Evolutionary conservation across 1,139 yeast species (phyloP).

Genomic region (Kluyveromyces marxianus): DNA sequence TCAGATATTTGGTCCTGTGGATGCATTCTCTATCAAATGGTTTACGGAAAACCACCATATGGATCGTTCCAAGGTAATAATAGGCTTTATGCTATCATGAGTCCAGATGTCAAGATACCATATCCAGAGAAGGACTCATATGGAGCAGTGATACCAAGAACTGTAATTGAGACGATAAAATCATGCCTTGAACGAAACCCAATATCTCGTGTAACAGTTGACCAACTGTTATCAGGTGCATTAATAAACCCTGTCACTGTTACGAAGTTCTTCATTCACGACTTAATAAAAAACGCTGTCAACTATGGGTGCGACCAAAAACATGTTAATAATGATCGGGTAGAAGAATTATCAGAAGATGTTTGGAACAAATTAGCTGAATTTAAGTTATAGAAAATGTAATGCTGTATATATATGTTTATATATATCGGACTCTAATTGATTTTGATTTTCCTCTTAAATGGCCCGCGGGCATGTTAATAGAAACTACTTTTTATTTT

Average conservation of each 20-base stretch:
- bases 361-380: conserved; percentile 39
- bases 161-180: conserved; percentile 65
- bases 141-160: conserved; percentile 55
- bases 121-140: conserved; percentile 62
- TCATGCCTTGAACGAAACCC: conserved; percentile 74
- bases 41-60: conserved; percentile 89
- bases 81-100: conserved; percentile 76
- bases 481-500: no score
- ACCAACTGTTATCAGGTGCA: conserved; percentile 47
- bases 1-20: conserved; percentile 99
- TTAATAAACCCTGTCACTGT: conserved; percentile 74
- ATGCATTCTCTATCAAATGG: conserved; percentile 90
- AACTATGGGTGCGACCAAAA: conserved; percentile 50
- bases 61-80: conserved; percentile 74
- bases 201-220: conserved; percentile 54
- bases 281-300: conserved; percentile 69
- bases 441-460: no score
- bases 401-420: no score
- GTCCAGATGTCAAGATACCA: conserved; percentile 70
- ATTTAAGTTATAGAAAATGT: conserved; percentile 17
- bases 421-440: no score
- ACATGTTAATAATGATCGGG: conserved; percentile 35
- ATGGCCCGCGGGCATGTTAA: no score
- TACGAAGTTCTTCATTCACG: conserved; percentile 57
- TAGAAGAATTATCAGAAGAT: conserved; percentile 43